A percentile compares a stretch with the other conserved stretches of the same genome.
Conservation (phyloP, 164 flowering plant species). For the Kingdonia uniflora region DNA sequence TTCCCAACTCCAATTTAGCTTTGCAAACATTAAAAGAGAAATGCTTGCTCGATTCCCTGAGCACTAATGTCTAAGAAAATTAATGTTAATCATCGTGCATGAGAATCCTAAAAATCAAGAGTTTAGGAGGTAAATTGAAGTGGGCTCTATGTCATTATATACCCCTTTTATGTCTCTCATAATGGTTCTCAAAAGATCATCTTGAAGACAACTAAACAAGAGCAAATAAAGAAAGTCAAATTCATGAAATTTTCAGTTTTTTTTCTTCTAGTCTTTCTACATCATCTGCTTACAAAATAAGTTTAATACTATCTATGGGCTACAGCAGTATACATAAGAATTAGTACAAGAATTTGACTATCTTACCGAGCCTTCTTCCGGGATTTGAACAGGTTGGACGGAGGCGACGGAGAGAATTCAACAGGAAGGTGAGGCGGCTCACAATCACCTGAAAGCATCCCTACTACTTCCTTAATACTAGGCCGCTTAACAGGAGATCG, state of each 20-base stretch:
- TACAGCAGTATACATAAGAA: slow-evolving; percentile 16
- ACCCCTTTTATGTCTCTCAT: slow-evolving; percentile 9
- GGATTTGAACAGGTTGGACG: slow-evolving; percentile 50
- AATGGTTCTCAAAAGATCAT: slow-evolving; percentile 6
- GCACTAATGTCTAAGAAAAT: background rate
- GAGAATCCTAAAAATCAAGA: background rate
- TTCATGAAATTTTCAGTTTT: slow-evolving; percentile 2
- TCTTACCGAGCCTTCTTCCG: slow-evolving; percentile 64
- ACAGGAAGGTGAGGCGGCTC: slow-evolving; percentile 75
- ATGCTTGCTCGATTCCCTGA: background rate
- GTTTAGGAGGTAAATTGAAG: background rate
- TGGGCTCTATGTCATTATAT: background rate
- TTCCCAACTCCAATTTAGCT: background rate
- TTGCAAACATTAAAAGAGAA: background rate
- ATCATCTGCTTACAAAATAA: slow-evolving; percentile 18
- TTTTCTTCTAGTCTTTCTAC: slow-evolving; percentile 3
- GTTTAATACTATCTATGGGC: slow-evolving; percentile 12
- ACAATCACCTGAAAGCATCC: slow-evolving; percentile 62
- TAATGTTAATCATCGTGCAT: background rate
- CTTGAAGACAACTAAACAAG: slow-evolving; percentile 3
- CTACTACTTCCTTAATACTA: slow-evolving; percentile 55
- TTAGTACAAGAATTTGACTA: slow-evolving; percentile 2
- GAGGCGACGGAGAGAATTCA: slow-evolving; percentile 92
- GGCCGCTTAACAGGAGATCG: slow-evolving; percentile 70
- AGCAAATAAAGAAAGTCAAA: background rate